phyloP scores from a whole-genome alignment of 75 land plant genomes.

The Pinus albicaulis region DNA sequence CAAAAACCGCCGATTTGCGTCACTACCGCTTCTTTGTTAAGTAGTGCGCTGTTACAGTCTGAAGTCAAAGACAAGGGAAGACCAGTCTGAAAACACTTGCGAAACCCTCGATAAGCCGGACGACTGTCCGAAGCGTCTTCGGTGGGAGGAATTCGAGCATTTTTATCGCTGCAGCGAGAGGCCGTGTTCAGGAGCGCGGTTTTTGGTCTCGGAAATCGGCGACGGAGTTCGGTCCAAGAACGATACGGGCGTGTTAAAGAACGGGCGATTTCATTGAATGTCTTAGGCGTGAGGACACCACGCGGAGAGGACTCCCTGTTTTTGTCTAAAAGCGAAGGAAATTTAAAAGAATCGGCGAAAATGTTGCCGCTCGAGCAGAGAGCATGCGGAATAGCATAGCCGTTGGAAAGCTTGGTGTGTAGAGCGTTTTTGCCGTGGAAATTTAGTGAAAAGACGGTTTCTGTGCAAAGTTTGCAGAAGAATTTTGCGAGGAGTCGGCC shows the following conservation, averaged over 20 bases:
- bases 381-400: constrained; percentile 3
- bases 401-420: neutral
- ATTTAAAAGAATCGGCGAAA: neutral
- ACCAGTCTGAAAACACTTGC: too few species aligned
- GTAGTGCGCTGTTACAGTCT: neutral
- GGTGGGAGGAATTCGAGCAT: neutral
- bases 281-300: neutral
- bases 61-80: neutral
- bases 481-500: neutral
- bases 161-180: constrained; percentile 3
- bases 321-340: neutral
- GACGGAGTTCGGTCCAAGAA: neutral
- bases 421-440: neutral
- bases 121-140: neutral
- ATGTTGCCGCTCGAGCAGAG: constrained; percentile 13
- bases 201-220: neutral
- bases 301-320: neutral
- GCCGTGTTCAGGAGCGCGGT: neutral
- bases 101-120: too few species aligned
- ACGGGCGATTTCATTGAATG: constrained; percentile 1
- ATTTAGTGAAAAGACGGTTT: neutral
- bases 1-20: neutral
- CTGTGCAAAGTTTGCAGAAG: neutral
- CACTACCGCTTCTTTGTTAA: neutral
- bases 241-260: neutral